These are phyloP conservation scores for Trametes meyenii DNA, from an alignment of 768 basidiomycete genomes.

Conservation along the genomic window DNA sequence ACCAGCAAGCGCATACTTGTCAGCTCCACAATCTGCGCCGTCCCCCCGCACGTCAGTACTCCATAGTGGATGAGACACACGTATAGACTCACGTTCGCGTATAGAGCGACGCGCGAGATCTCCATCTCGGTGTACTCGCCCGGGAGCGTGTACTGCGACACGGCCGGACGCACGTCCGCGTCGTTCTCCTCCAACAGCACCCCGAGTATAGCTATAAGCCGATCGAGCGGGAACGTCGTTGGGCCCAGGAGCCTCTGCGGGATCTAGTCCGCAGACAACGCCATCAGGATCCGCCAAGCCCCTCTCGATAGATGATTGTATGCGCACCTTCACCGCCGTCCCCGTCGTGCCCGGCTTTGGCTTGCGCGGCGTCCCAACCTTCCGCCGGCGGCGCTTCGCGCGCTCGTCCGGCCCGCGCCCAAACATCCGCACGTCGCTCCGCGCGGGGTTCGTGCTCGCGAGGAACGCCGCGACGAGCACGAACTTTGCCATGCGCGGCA, in stretches of 20 bases:
- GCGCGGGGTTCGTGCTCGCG: constrained; percentile 83
- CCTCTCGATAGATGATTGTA: too few relatives aligned
- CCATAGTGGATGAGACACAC: too few relatives aligned
- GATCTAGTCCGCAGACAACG: constrained; percentile 43
- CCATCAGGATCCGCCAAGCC: not conserved
- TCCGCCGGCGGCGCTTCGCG: constrained; percentile 51
- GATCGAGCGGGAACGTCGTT: constrained; percentile 73
- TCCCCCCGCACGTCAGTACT: not conserved
- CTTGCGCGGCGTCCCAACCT: constrained; percentile 38
- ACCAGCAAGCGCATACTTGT: constrained; percentile 66
- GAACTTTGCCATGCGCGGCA: constrained; percentile 74
- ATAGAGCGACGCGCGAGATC: constrained; percentile 59
- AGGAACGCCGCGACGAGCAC: constrained; percentile 77
- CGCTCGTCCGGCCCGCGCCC: constrained; percentile 72
- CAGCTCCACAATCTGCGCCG: constrained; percentile 63
- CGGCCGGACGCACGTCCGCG: constrained; percentile 47
- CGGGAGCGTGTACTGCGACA: constrained; percentile 53
- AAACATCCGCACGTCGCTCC: constrained; percentile 83
- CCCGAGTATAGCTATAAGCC: constrained; percentile 80
- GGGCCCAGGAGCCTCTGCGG: constrained; percentile 84
- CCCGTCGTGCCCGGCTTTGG: constrained; percentile 25
- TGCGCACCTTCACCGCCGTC: constrained; percentile 32
- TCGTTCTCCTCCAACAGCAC: constrained; percentile 76
- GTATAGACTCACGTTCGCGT: constrained; percentile 51
- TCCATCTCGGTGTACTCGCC: constrained; percentile 82